Evolutionary conservation across 2,329 filamentous ascomycete genomes (phyloP), one percentile per base, ranked within the genome.

Genomic region (Stylonectria norvegica): DNA sequence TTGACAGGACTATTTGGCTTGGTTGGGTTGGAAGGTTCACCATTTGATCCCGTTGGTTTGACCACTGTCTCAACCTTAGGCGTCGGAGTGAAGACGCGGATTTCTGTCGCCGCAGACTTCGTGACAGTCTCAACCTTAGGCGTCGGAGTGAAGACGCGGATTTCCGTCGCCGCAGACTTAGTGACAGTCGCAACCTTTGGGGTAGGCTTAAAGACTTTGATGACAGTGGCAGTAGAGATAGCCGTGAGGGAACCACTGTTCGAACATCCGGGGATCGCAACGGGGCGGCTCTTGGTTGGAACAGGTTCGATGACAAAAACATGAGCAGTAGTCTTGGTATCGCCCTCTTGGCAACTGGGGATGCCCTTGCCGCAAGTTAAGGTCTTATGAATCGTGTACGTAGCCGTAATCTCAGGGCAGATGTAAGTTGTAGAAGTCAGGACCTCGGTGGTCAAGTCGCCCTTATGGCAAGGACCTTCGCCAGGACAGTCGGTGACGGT

Each of bases 401-500:
- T 54, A 3, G 47, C 54, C 1, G 57, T 61, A 5, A 49, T 50
- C 36, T 62, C 44, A 11, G 55, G 46, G 33, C 47, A 48, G 3
- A 52, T 34, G 6, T 45, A 38, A 10, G 51, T 52, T 0, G 57
- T 59, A 5, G 47, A 42, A 9, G 49, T 48, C 10, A 59, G 20
- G 6, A 58, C 43, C 38, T 60, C 49, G 9, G 59, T 54, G 2
- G 45, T 50, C 15, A 52, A 34, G 9, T 43, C 40, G 17, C 41
- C 47, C 40, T 52, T 50, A 42, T 31, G 25, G 42, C 57, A 59
- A 11, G 50, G 33, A 11, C 39, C 76, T 39, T 70, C 69, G 34
- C 76, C 70, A 32, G 66, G 69, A 69, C 78, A 81, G 27, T 70
- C 71, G 56, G 74, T 79, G 66, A 80, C 66, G 60, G 76, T 81